Evolutionary conservation across 2,329 filamentous ascomycete species (phyloP).

Genomic region (Mycosphaerella sp.): DNA sequence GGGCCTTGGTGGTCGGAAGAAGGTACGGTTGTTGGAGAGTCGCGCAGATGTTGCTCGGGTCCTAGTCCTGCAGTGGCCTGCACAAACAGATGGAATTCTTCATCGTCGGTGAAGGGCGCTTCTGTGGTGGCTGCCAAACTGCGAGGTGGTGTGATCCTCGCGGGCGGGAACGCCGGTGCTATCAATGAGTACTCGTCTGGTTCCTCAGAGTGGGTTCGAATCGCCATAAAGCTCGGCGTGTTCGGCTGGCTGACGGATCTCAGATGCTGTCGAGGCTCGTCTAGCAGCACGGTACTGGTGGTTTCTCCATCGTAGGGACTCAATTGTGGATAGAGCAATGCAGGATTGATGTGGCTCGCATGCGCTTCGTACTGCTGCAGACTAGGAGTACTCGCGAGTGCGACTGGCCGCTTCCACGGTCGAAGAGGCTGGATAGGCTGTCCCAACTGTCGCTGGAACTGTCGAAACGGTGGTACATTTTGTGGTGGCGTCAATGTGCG

Average conservation of each 20-base stretch:
- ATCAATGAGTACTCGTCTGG: conserved; percentile 9
- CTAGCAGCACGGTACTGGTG: not conserved
- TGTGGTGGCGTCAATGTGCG: conserved; percentile 1
- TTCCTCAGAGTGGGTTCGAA: conserved; percentile 3
- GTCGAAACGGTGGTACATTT: conserved; percentile 4
- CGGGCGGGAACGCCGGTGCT: too few species aligned
- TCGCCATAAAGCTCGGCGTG: conserved; percentile 11
- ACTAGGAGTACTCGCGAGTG: not conserved
- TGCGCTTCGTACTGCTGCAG: conserved; percentile 8
- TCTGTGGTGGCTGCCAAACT: conserved; percentile 10
- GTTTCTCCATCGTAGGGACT: conserved; percentile 19
- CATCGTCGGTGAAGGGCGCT: conserved; percentile 26
- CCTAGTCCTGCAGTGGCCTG: conserved; percentile 31
- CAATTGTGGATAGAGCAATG: conserved; percentile 24
- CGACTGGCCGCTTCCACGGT: conserved; percentile 3
- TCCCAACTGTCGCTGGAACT: conserved; percentile 6
- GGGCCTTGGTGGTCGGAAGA: not conserved
- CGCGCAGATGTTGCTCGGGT: conserved; percentile 20
- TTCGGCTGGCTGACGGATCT: conserved; percentile 28
- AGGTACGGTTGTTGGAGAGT: not conserved
- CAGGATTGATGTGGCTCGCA: conserved; percentile 3
- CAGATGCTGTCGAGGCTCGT: conserved; percentile 9
- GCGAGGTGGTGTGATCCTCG: too few species aligned
- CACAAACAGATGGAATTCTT: conserved; percentile 31
- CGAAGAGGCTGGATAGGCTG: conserved; percentile 4